phyloP scores from a whole-genome alignment of 2,329 filamentous ascomycete genomes.

The Teratosphaeria pseudoeucalypti region DNA sequence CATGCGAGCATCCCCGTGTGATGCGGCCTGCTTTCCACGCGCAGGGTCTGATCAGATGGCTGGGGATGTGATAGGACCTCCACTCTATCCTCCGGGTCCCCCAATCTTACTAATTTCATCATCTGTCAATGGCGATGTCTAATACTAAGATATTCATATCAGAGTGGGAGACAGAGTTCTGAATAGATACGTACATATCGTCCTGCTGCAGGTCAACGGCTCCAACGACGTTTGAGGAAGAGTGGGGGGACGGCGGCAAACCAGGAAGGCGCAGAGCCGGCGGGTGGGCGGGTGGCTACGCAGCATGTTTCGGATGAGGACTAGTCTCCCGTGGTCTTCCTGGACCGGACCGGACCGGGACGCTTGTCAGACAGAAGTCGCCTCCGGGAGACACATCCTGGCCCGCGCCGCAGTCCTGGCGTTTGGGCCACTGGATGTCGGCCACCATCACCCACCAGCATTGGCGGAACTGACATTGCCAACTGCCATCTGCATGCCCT shows the following conservation, averaged over 20 bases:
- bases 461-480: background rate
- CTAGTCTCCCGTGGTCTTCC: background rate
- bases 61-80: background rate
- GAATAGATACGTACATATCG: background rate
- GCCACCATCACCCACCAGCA: background rate
- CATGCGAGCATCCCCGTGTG: background rate
- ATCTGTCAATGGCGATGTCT: background rate
- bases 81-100: background rate
- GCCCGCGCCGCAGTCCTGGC: background rate
- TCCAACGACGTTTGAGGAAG: background rate
- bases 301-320: background rate
- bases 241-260: background rate
- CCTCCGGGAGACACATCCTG: background rate
- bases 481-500: background rate
- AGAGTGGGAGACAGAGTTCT: background rate
- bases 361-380: background rate
- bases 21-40: background rate
- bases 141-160: background rate
- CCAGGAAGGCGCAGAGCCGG: background rate
- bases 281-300: background rate
- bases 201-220: background rate
- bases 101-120: no score
- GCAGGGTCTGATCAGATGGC: background rate
- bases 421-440: background rate
- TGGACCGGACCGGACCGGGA: background rate